phyloP scores from a whole-genome alignment of 495 filamentous ascomycete genomes.

The Hyaloscypha bicolor region DNA sequence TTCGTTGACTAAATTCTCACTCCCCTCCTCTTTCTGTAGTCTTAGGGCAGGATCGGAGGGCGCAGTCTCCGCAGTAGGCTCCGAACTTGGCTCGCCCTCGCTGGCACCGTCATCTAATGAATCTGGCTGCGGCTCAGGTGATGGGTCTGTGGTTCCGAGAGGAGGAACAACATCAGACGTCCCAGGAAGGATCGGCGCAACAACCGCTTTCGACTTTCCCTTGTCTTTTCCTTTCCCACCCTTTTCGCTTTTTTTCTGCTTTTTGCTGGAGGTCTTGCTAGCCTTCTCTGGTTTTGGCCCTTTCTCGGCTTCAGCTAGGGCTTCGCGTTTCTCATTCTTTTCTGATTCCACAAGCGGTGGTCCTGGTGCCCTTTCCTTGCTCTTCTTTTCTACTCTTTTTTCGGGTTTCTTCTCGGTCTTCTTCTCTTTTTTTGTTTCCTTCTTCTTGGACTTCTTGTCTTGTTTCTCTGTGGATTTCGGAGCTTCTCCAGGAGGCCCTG shows the following conservation, averaged over 20 bases:
- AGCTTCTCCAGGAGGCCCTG: constrained; percentile 3
- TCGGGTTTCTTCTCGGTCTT: constrained; percentile 18
- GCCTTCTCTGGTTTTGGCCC: neutral
- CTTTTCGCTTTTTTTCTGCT: constrained; percentile 1
- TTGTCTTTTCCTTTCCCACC: constrained; percentile 19
- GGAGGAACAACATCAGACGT: constrained; percentile 4
- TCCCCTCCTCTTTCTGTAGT: neutral
- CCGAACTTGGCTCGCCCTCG: neutral
- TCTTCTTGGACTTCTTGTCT: constrained; percentile 12
- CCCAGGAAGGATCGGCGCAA: constrained; percentile 1
- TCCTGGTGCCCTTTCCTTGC: constrained; percentile 8
- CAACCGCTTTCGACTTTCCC: constrained; percentile 22
- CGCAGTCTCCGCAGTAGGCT: constrained; percentile 11
- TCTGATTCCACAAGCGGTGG: neutral
- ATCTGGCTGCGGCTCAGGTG: constrained; percentile 18
- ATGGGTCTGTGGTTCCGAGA: neutral
- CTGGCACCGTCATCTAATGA: constrained; percentile 1
- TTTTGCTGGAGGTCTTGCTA: neutral
- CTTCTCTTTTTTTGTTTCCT: constrained; percentile 9
- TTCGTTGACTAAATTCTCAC: neutral
- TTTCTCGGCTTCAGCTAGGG: neutral
- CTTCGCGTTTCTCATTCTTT: neutral
- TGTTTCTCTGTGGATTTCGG: constrained; percentile 29
- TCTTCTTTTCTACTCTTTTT: constrained; percentile 11
- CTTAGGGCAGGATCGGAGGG: constrained; percentile 10